Percentiles rank a stretch among this genome's conserved stretches.
phyloP scores from a whole-genome alignment of 805 yeast species.

The Sungouiozyma intestinalis region DNA sequence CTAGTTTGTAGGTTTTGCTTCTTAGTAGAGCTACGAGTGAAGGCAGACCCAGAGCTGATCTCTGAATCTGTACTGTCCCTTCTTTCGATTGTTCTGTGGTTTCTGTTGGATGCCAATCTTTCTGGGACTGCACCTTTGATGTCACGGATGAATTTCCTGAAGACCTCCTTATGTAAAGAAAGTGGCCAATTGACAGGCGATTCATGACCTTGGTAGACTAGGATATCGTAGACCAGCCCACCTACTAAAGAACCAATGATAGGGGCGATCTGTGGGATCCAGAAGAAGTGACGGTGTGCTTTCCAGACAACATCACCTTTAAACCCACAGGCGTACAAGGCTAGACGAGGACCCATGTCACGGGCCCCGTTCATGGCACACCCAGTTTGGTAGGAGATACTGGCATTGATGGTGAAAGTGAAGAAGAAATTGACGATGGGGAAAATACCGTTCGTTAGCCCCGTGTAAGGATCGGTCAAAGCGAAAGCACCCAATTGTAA shows the following conservation, averaged over 20 bases:
- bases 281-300: slow-evolving; percentile 34
- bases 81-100: background rate
- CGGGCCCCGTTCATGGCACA: slow-evolving; percentile 45
- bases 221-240: slow-evolving; percentile 38
- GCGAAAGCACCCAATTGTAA: slow-evolving; percentile 38
- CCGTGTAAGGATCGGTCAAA: slow-evolving; percentile 40
- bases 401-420: slow-evolving; percentile 35
- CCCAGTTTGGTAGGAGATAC: slow-evolving; percentile 41
- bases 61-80: slow-evolving; percentile 1
- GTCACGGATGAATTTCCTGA: slow-evolving; percentile 1
- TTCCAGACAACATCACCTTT: slow-evolving; percentile 31
- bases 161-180: slow-evolving; percentile 2
- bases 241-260: slow-evolving; percentile 38
- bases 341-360: slow-evolving; percentile 44
- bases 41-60: background rate
- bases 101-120: background rate
- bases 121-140: background rate
- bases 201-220: slow-evolving; percentile 40
- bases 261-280: slow-evolving; percentile 44
- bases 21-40: background rate
- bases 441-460: slow-evolving; percentile 35
- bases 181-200: slow-evolving; percentile 38
- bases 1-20: background rate
- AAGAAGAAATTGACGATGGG: slow-evolving; percentile 37
- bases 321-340: slow-evolving; percentile 38